A percentile compares a stretch with the other conserved stretches of the same genome.
These are phyloP conservation scores for Coemansia sp. DNA, from an alignment of 192 early-diverging fungal species.

Conservation along the genomic window DNA sequence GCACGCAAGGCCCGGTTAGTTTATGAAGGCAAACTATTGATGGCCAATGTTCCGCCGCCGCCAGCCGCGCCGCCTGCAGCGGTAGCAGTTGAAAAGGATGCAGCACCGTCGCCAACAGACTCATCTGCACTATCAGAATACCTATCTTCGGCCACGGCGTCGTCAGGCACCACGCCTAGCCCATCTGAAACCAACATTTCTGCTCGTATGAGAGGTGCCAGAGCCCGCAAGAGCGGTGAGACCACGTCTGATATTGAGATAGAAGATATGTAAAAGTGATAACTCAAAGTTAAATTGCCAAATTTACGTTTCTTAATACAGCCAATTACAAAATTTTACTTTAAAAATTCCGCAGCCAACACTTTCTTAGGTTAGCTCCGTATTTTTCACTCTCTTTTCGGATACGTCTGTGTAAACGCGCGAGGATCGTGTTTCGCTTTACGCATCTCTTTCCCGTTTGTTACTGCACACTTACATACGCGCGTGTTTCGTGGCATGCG, in stretches of 20 bases:
- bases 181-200: neutral
- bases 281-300: neutral
- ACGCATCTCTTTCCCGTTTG: neutral
- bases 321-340: neutral
- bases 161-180: slow-evolving; percentile 6
- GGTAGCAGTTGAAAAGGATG: slow-evolving; percentile 8
- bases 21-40: slow-evolving; percentile 28
- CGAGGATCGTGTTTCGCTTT: neutral
- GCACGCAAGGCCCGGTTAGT: slow-evolving; percentile 47
- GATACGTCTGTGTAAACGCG: neutral
- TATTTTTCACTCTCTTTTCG: slow-evolving; percentile 9
- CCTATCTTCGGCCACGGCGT: slow-evolving; percentile 3
- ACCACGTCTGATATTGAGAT: slow-evolving; percentile 41
- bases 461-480: neutral
- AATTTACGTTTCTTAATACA: no score
- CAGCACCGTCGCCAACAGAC: neutral
- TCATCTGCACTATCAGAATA: neutral
- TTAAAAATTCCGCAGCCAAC: neutral
- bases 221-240: neutral
- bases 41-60: slow-evolving; percentile 50
- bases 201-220: neutral
- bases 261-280: slow-evolving; percentile 22
- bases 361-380: neutral
- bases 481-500: no score
- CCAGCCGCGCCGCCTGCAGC: neutral